Evolutionary conservation across 2,329 filamentous ascomycete genomes (phyloP), one percentile per base, ranked within the genome.

Genomic region (Nothomitra cinnamomea): DNA sequence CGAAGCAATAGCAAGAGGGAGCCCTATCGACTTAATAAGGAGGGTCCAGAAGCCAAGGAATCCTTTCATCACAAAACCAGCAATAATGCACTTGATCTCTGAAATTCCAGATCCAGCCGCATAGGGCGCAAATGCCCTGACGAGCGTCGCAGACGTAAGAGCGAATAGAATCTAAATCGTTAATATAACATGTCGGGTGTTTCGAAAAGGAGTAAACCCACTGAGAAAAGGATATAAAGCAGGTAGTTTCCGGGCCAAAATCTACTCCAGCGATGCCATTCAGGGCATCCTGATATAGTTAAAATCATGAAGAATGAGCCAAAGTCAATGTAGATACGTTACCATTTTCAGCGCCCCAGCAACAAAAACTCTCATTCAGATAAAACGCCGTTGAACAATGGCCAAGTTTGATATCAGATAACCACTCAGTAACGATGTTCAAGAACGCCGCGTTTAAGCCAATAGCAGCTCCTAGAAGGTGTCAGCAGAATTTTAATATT

Each of bases 21-120:
- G 72, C 22, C 85, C 86, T 54, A 96, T 79, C 0, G 88, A 94
- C 70, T 98, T 98, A 70, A 98, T 96, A 56, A 92, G 67, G 32
- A 98, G 72, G 3, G 92, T 96, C 78, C 87, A 88, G 61, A 83
- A 83, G 19, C 90, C 88, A 15, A 98, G 75, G 63, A 98, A 98
- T 0, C 89, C 92, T 68, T 96, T 95, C 92, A 98, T 98, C 51
- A 96, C 87, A 65, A 98, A 98, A 2, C 92, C 92, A 3, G 90
- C 92, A 63, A 98, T 95, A 64, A 98, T 96, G 68, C 88, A 95
- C 69, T 98, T 98, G 75, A 98, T 98, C 70, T 98, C 92, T 12
- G 88, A 95, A 55, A 98, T 98, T 41, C 92, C 92, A 12, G 87
- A 95, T 15, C 92, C 92, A 35, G 92, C 92, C 10, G 92, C 92